A percentile compares a stretch with the other conserved stretches of the same genome.
Evolutionary conservation across 1,284 basidiomycete species (phyloP).

Genomic region (Sporisorium sorghi): DNA sequence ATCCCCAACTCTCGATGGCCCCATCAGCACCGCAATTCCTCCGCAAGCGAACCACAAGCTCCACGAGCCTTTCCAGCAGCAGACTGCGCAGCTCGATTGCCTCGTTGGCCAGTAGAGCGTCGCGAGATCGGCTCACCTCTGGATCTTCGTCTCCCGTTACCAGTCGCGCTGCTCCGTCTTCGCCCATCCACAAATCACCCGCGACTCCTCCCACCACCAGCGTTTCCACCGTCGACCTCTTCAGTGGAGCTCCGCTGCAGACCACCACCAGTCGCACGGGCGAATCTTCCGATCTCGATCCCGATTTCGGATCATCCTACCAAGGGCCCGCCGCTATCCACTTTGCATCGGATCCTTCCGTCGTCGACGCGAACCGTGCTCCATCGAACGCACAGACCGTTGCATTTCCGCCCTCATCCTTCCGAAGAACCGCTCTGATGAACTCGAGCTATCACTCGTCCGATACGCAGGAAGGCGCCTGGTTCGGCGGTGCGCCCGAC

Average conservation of each 20-base stretch:
- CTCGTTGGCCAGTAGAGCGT: slow-evolving; percentile 27
- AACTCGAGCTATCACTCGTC: slow-evolving; percentile 32
- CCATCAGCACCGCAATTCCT: slow-evolving; percentile 25
- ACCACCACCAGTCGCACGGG: slow-evolving; percentile 32
- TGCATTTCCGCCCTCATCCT: background rate
- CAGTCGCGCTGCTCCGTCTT: slow-evolving; percentile 9
- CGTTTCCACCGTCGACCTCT: slow-evolving; percentile 25
- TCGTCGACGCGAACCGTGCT: background rate
- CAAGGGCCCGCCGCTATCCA: slow-evolving; percentile 25
- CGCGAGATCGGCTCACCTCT: slow-evolving; percentile 20
- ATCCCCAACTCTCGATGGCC: slow-evolving; percentile 15
- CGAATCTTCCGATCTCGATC: slow-evolving; percentile 19
- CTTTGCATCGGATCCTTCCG: slow-evolving; percentile 2
- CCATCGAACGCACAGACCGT: background rate
- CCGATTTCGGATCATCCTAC: slow-evolving; percentile 42
- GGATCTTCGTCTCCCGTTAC: slow-evolving; percentile 13
- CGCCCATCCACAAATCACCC: slow-evolving; percentile 3
- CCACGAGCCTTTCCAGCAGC: slow-evolving; percentile 20
- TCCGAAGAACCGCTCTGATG: slow-evolving; percentile 17
- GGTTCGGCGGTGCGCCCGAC: slow-evolving; percentile 35
- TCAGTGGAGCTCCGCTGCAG: slow-evolving; percentile 32
- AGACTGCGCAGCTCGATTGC: slow-evolving; percentile 25
- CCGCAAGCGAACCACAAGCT: slow-evolving; percentile 39
- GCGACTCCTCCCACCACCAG: slow-evolving; percentile 1
- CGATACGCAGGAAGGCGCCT: slow-evolving; percentile 38